phyloP scores from a whole-genome alignment of 148 eudicot species.

The Tetragonia tetragonoides region DNA sequence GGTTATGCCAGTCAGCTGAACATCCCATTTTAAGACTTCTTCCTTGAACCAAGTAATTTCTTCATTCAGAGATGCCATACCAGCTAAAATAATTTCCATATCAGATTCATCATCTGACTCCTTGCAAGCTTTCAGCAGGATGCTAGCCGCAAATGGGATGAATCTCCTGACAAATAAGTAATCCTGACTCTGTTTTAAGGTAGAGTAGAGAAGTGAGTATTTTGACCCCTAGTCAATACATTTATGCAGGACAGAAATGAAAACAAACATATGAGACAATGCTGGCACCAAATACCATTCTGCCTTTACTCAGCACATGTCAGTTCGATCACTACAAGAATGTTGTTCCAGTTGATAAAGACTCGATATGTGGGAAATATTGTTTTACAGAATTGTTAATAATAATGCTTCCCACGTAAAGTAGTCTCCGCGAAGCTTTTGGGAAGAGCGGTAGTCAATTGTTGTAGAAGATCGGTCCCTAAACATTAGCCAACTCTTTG shows the following conservation, averaged over 20 bases:
- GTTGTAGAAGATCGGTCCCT: too few species aligned
- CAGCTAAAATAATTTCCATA: slow-evolving; percentile 70
- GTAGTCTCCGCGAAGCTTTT: too few species aligned
- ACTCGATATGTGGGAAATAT: too few species aligned
- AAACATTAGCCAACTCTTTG: too few species aligned
- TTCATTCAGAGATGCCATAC: slow-evolving; percentile 76
- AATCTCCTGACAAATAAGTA: slow-evolving; percentile 75
- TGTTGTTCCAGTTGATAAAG: too few species aligned
- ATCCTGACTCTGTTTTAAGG: slow-evolving; percentile 69
- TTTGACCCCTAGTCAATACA: not conserved
- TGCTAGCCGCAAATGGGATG: slow-evolving; percentile 65
- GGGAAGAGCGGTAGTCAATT: too few species aligned
- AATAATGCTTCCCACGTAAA: too few species aligned
- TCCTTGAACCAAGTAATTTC: slow-evolving; percentile 86
- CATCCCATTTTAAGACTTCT: slow-evolving; percentile 71
- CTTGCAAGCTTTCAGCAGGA: slow-evolving; percentile 65
- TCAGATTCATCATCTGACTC: slow-evolving; percentile 61
- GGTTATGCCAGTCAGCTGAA: slow-evolving; percentile 40
- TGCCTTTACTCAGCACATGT: too few species aligned
- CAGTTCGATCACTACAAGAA: too few species aligned
- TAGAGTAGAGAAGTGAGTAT: not conserved
- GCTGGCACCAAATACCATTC: not conserved
- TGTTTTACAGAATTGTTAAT: too few species aligned
- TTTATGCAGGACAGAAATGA: too few species aligned
- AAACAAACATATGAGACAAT: not conserved